Evolutionary conservation across 495 filamentous ascomycete genomes (phyloP).

Genomic region (Alectoria sarmentosa): DNA sequence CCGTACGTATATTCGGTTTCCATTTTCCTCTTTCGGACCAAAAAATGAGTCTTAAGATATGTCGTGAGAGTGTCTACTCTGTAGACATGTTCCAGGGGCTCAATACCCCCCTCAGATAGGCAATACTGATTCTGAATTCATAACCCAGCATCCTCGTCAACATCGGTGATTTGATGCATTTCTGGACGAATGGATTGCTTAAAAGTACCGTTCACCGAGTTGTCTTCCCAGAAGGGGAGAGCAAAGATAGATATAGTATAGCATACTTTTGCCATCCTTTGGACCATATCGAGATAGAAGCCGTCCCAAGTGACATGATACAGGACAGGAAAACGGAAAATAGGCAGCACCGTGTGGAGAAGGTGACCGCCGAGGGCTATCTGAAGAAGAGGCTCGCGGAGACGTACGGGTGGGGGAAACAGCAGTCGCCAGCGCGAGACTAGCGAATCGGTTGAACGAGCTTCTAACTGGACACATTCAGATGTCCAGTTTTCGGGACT

Average conservation of each 20-base stretch:
- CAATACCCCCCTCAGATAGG: too few relatives aligned
- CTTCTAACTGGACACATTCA: background rate
- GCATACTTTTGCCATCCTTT: slow-evolving; percentile 90
- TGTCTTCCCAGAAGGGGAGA: slow-evolving; percentile 55
- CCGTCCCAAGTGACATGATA: slow-evolving; percentile 66
- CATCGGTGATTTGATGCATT: slow-evolving; percentile 81
- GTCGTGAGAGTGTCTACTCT: too few relatives aligned
- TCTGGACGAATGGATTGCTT: slow-evolving; percentile 85
- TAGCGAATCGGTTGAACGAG: background rate
- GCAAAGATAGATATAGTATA: slow-evolving; percentile 76
- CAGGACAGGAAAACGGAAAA: slow-evolving; percentile 30
- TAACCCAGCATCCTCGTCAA: slow-evolving; percentile 63
- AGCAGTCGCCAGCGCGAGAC: slow-evolving; percentile 1
- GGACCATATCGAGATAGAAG: slow-evolving; percentile 57
- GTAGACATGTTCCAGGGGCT: too few relatives aligned
- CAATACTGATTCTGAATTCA: too few relatives aligned
- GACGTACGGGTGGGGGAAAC: slow-evolving; percentile 56
- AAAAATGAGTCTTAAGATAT: too few relatives aligned
- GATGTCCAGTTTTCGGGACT: background rate
- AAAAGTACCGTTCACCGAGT: slow-evolving; percentile 86
- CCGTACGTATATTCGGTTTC: slow-evolving; percentile 33
- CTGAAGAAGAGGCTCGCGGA: slow-evolving; percentile 64
- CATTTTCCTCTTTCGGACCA: too few relatives aligned
- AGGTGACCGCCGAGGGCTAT: slow-evolving; percentile 79
- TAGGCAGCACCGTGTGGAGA: slow-evolving; percentile 45